Evolutionary conservation across 305 asterid species (phyloP).

Genomic region (Solanum aculeatissimum): DNA sequence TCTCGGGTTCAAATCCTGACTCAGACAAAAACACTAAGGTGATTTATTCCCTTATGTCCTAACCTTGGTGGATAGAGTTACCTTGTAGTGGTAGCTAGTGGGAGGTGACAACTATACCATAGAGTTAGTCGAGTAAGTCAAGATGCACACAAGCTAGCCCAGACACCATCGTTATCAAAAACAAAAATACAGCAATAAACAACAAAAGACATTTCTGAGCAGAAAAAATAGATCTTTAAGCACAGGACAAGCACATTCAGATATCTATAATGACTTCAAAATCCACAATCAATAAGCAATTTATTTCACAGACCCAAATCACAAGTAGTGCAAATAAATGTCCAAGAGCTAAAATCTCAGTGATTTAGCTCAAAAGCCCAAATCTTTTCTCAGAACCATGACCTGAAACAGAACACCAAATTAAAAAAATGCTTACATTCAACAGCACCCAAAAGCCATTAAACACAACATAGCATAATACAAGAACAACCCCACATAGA

Average conservation of each 20-base stretch:
- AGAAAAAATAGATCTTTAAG: not conserved
- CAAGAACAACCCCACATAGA: conserved; percentile 21
- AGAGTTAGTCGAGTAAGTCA: not conserved
- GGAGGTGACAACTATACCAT: not conserved
- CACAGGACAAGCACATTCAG: not conserved
- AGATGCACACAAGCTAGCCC: not conserved
- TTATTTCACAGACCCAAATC: not conserved
- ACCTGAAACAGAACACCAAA: not conserved
- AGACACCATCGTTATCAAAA: not conserved
- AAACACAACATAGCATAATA: conserved; percentile 21
- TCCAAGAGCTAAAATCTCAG: not conserved
- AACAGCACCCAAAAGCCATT: not conserved
- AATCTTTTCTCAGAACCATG: not conserved
- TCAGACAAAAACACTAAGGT: not conserved
- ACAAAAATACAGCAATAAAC: not conserved
- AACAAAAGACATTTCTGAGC: not conserved
- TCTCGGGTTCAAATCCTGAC: not conserved
- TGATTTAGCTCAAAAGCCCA: not conserved
- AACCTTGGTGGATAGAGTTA: not conserved
- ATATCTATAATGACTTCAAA: not conserved
- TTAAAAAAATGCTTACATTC: not conserved
- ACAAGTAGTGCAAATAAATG: not conserved
- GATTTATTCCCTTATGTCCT: not conserved
- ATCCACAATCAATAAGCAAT: not conserved
- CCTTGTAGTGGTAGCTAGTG: not conserved